Evolutionary conservation across 495 filamentous ascomycete species (phyloP).

Genomic region (Ascobolus immersus): DNA sequence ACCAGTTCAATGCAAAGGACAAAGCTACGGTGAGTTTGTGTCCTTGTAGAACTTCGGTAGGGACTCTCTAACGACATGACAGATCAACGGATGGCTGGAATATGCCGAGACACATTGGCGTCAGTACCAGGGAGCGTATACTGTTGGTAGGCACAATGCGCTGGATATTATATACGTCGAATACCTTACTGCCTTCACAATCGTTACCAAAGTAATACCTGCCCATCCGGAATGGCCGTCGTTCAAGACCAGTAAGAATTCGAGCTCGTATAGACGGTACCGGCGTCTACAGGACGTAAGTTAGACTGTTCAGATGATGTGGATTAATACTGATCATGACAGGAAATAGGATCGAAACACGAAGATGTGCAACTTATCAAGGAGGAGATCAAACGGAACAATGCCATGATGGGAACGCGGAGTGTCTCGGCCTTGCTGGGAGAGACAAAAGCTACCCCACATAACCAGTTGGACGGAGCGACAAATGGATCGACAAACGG

Average conservation of each 20-base stretch:
- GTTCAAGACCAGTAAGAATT: constrained; percentile 18
- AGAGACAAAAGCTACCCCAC: no score
- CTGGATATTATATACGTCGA: constrained; percentile 45
- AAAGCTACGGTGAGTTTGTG: no score
- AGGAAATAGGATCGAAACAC: constrained; percentile 18
- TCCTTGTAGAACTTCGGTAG: no score
- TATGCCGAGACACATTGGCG: constrained; percentile 10
- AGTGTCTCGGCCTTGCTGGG: no score
- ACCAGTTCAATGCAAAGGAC: constrained; percentile 1
- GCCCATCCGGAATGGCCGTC: constrained; percentile 37
- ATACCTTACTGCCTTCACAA: constrained; percentile 53
- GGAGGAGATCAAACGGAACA: constrained; percentile 39
- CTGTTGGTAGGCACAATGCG: constrained; percentile 16
- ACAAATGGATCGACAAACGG: no score
- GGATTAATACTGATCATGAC: background rate
- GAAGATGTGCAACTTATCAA: constrained; percentile 33
- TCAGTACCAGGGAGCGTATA: constrained; percentile 11
- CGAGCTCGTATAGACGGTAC: constrained; percentile 6
- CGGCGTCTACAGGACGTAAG: constrained; percentile 3
- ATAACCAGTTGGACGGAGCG: no score
- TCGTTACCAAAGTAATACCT: constrained; percentile 50
- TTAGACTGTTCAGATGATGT: background rate
- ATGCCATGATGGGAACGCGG: no score
- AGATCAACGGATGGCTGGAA: constrained; percentile 16
- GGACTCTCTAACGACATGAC: background rate